Evolutionary conservation across 352 stramenopile genomes (phyloP), one percentile per base, ranked within the genome.

Genomic region (Phytophthora hibernalis): DNA sequence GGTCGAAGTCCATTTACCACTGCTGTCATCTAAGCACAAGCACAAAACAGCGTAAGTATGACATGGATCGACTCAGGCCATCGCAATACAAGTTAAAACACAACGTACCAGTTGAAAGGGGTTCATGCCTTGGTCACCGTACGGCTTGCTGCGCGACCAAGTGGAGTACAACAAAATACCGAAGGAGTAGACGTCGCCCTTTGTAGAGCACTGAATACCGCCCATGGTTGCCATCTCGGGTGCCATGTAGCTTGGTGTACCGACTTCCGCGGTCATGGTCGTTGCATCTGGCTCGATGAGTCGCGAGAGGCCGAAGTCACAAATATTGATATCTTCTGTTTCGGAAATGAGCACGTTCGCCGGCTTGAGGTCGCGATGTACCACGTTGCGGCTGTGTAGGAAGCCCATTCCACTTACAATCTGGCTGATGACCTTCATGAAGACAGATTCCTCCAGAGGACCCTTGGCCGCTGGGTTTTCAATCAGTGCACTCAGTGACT

Each of bases 261-360:
- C 89, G 45, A 96, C 89, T 66, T 96, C 87, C 28, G 87, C 87
- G 3, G 87, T 96, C 87, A 96, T 96, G 5, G 84, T 90, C 9
- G 85, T 96, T 44, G 85, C 89, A 38, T 96, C 87, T 1, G 86
- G 84, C 51, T 96, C 87, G 42, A 96, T 94, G 38, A 96, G 74
- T 10, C 87, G 66, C 26, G 87, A 97, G 20, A 98, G 85, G 2
- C 95, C 95, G 77, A 98, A 98, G 73, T 98, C 93, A 59, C 94
- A 98, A 50, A 98, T 92, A 64, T 98, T 98, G 24, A 98, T 77
- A 48, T 97, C 84, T 48, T 96, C 90, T 33, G 79, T 92, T 38
- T 94, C 87, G 43, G 93, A 92, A 55, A 98, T 96, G 22, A 98
- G 82, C 47, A 98, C 90, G 69, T 99, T 99, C 15, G 89, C 91